Conservation (phyloP, 202 grass and related monocot genomes). For the Panicum virgatum region DNA sequence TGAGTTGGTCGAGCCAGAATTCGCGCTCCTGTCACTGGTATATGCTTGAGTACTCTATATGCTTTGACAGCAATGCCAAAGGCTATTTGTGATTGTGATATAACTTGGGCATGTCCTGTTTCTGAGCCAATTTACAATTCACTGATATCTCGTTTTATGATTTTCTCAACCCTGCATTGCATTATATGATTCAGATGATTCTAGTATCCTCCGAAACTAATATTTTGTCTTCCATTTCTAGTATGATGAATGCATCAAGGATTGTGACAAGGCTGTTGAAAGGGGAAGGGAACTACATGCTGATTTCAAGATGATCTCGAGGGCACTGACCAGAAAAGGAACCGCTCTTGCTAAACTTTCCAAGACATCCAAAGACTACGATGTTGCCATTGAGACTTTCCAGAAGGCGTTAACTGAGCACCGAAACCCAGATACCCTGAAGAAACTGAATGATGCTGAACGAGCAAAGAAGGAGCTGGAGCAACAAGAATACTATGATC, state of each 20-base stretch:
- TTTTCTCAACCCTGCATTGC: no score
- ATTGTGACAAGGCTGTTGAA: slow-evolving; percentile 93
- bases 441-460: slow-evolving; percentile 86
- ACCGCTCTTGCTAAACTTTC: slow-evolving; percentile 75
- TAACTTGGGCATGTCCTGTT: not conserved
- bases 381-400: slow-evolving; percentile 79
- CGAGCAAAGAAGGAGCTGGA: slow-evolving; percentile 86
- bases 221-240: slow-evolving; percentile 20
- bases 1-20: not conserved
- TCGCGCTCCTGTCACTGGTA: not conserved
- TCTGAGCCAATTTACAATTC: not conserved
- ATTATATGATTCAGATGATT: not conserved
- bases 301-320: slow-evolving; percentile 92
- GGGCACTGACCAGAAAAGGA: slow-evolving; percentile 90
- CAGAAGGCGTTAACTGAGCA: slow-evolving; percentile 94
- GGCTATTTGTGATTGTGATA: not conserved
- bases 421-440: slow-evolving; percentile 83
- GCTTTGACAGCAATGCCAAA: not conserved
- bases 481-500: slow-evolving; percentile 91
- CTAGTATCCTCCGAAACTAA: not conserved
- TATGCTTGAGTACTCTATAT: no score
- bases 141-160: not conserved
- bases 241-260: slow-evolving; percentile 92
- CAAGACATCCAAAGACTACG: slow-evolving; percentile 74
- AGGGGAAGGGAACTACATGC: slow-evolving; percentile 80